Conservation (phyloP, 768 basidiomycete species). For the Pholiota molesta region DNA sequence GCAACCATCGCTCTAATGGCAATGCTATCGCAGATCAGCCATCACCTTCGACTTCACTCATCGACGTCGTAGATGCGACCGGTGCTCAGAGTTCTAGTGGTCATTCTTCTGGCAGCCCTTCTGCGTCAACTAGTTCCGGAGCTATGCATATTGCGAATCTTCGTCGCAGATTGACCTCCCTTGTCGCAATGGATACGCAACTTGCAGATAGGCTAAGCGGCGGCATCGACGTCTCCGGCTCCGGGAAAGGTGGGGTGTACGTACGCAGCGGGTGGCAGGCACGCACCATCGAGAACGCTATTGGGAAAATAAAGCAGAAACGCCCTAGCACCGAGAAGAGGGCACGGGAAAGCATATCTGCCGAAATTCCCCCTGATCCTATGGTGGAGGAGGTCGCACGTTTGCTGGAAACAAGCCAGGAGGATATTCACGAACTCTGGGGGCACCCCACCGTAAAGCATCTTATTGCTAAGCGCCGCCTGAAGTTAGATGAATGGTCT, state of each 20-base stretch:
- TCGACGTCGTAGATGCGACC: constrained; percentile 26
- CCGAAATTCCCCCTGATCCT: constrained; percentile 47
- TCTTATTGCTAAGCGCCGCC: constrained; percentile 65
- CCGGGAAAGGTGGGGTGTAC: constrained; percentile 75
- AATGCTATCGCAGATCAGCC: constrained; percentile 41
- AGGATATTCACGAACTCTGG: constrained; percentile 77
- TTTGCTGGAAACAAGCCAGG: constrained; percentile 58
- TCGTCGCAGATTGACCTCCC: constrained; percentile 59
- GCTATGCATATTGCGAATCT: constrained; percentile 54
- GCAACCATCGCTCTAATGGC: constrained; percentile 25
- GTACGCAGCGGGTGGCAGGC: constrained; percentile 86
- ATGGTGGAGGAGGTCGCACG: constrained; percentile 63
- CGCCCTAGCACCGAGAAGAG: constrained; percentile 36
- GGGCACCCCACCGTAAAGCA: constrained; percentile 69
- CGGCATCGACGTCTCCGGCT: constrained; percentile 70
- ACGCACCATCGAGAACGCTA: constrained; percentile 59
- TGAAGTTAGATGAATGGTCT: constrained; percentile 86
- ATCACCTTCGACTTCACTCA: constrained; percentile 42
- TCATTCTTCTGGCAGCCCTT: constrained; percentile 29
- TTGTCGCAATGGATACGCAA: constrained; percentile 61
- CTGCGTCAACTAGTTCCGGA: constrained; percentile 29
- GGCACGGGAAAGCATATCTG: constrained; percentile 31
- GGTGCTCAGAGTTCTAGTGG: constrained; percentile 29
- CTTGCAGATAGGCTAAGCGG: constrained; percentile 77
- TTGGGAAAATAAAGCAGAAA: constrained; percentile 41